Percentiles rank a stretch among this genome's conserved stretches.
phyloP scores from a whole-genome alignment of 2,329 filamentous ascomycete genomes.

The Cladosporium oxysporum region DNA sequence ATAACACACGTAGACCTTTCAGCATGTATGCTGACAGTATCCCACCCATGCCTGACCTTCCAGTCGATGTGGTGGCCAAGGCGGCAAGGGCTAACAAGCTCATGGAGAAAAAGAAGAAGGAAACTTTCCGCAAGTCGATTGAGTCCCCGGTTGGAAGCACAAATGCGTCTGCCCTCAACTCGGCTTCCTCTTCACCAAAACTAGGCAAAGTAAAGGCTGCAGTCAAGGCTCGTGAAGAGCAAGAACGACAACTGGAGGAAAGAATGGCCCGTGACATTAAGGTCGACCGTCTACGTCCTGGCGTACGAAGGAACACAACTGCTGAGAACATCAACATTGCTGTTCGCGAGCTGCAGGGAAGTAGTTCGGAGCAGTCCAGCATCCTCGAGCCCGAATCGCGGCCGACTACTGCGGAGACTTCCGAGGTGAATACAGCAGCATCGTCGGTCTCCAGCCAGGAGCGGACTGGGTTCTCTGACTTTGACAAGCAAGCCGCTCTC shows the following conservation, averaged over 20 bases:
- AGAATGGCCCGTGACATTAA: slow-evolving; percentile 1
- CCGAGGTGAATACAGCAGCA: slow-evolving; percentile 3
- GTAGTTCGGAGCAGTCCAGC: slow-evolving; percentile 23
- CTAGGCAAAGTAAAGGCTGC: slow-evolving; percentile 10
- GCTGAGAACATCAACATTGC: background rate
- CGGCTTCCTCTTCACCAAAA: slow-evolving; percentile 13
- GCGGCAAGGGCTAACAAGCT: slow-evolving; percentile 29
- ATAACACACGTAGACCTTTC: slow-evolving; percentile 12
- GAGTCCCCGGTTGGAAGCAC: background rate
- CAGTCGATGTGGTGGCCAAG: slow-evolving; percentile 32
- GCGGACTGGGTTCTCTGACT: slow-evolving; percentile 31
- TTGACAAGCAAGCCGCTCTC: slow-evolving; percentile 34
- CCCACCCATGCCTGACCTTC: slow-evolving; percentile 36
- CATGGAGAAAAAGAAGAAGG: slow-evolving; percentile 15
- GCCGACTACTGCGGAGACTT: slow-evolving; percentile 12
- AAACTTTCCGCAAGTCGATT: background rate
- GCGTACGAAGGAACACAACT: background rate
- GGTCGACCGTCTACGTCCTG: background rate
- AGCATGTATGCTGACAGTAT: slow-evolving; percentile 29
- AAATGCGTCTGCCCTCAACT: background rate
- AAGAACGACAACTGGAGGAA: slow-evolving; percentile 11
- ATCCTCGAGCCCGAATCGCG: slow-evolving; percentile 12
- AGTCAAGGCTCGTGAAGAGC: slow-evolving; percentile 16
- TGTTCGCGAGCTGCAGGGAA: slow-evolving; percentile 21
- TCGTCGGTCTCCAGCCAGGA: slow-evolving; percentile 22